Percentiles rank a stretch among this genome's conserved stretches.
Evolutionary conservation across 257 asterid genomes (phyloP).

Genomic region (Avicennia marina): DNA sequence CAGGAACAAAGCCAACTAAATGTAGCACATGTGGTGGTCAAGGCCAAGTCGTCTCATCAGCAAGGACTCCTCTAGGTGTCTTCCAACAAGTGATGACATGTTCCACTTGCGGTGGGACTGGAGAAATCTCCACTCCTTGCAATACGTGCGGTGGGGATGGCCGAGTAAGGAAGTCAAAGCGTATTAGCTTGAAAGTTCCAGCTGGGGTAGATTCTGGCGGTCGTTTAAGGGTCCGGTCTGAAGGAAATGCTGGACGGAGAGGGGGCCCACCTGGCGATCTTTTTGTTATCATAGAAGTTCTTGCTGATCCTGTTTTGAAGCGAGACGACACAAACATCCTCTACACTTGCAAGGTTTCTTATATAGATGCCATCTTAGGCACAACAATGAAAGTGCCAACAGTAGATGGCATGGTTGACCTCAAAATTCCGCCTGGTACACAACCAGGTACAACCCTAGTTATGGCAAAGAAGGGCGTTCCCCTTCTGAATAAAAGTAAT

Average conservation of each 20-base stretch:
- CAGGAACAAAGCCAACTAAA: slow-evolving; percentile 68
- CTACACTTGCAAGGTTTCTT: slow-evolving; percentile 82
- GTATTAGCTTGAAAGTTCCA: slow-evolving; percentile 91
- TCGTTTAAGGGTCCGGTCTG: slow-evolving; percentile 81
- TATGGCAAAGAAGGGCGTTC: slow-evolving; percentile 93
- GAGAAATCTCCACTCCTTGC: slow-evolving; percentile 87
- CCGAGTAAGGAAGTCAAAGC: slow-evolving; percentile 76
- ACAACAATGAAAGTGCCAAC: slow-evolving; percentile 83
- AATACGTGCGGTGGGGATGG: slow-evolving; percentile 77
- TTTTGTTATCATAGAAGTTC: slow-evolving; percentile 75
- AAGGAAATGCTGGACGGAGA: slow-evolving; percentile 84
- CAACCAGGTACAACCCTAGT: slow-evolving; percentile 94
- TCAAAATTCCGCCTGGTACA: slow-evolving; percentile 83
- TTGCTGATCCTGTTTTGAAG: slow-evolving; percentile 64
- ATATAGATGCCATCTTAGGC: slow-evolving; percentile 85
- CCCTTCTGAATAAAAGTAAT: slow-evolving; percentile 57
- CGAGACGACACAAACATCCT: slow-evolving; percentile 88
- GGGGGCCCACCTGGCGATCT: slow-evolving; percentile 98
- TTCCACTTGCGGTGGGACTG: slow-evolving; percentile 77
- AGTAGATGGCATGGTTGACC: slow-evolving; percentile 85
- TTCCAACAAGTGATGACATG: slow-evolving; percentile 97
- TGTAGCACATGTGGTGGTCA: slow-evolving; percentile 89
- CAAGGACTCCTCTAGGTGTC: slow-evolving; percentile 92
- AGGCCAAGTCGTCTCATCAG: slow-evolving; percentile 87
- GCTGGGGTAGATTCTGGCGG: slow-evolving; percentile 93